Evolutionary conservation across 139 green algal species (phyloP).

Genomic region (Micractinium conductrix): DNA sequence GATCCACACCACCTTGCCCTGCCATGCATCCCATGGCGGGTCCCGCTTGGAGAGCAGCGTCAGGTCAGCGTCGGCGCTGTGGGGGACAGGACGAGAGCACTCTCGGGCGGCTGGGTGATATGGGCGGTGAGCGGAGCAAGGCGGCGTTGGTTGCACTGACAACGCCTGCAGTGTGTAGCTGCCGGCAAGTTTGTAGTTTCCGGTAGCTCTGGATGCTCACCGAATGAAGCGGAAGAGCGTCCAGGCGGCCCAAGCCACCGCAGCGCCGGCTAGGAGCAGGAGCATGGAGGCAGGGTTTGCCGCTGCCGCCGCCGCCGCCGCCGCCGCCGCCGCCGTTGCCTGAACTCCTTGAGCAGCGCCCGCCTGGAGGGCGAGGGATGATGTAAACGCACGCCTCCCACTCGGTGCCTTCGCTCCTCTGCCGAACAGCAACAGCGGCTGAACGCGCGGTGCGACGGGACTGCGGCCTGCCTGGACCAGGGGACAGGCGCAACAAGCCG

Average conservation of each 20-base stretch:
- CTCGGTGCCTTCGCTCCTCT: no score
- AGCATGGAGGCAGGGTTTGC: background rate
- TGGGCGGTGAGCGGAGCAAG: background rate
- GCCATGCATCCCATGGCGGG: slow-evolving; percentile 48
- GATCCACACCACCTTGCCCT: slow-evolving; percentile 85
- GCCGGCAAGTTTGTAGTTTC: no score
- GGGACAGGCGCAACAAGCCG: no score
- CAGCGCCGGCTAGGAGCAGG: background rate
- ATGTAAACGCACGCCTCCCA: no score
- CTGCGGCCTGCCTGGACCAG: background rate
- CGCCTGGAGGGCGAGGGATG: no score
- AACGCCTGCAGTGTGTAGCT: no score
- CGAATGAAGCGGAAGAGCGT: slow-evolving; percentile 7
- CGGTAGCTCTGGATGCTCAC: background rate
- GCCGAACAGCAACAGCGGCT: no score
- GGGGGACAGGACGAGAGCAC: background rate
- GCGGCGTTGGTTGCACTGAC: no score
- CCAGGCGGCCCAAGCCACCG: slow-evolving; percentile 7
- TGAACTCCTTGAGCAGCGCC: no score
- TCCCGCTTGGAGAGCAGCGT: slow-evolving; percentile 44
- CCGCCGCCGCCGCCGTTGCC: background rate
- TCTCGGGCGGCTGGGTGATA: no score
- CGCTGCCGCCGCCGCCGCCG: background rate
- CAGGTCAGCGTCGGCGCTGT: slow-evolving; percentile 61
- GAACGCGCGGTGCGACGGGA: background rate